Evolutionary conservation across 2,329 filamentous ascomycete species (phyloP).

Genomic region (Pseudogymnoascus sp.): DNA sequence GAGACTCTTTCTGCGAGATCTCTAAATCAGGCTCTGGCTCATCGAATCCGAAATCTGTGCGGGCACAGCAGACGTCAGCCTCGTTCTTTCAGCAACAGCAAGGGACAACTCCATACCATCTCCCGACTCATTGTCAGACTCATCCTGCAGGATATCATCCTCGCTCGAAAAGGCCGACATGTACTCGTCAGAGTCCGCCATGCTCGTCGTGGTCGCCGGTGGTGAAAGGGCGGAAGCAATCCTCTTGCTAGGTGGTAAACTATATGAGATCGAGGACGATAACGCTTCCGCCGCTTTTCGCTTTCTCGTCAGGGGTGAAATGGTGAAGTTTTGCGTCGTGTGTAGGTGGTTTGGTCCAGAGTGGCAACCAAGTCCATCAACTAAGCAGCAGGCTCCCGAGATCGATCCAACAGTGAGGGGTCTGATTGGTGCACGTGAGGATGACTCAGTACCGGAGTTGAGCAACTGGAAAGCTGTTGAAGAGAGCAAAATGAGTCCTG

Average conservation of each 20-base stretch:
- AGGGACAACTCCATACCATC: conserved; percentile 24
- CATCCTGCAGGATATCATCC: conserved; percentile 65
- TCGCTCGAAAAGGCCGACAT: conserved; percentile 78
- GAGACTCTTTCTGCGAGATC: conserved; percentile 54
- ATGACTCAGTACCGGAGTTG: conserved; percentile 5
- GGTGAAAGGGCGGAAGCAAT: conserved; percentile 38
- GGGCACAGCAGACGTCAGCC: background rate
- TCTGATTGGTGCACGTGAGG: conserved; percentile 8
- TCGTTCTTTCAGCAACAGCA: background rate
- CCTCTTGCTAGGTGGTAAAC: conserved; percentile 28
- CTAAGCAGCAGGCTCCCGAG: background rate
- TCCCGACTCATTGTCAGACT: conserved; percentile 60
- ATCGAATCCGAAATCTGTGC: conserved; percentile 36
- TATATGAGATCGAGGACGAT: conserved; percentile 28
- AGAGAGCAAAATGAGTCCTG: background rate
- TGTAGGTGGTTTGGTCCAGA: background rate
- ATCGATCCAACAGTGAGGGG: background rate
- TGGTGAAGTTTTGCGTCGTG: conserved; percentile 32
- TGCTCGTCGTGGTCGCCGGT: conserved; percentile 46
- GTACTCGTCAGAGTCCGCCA: conserved; percentile 94
- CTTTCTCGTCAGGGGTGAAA: conserved; percentile 46
- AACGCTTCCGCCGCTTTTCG: conserved; percentile 44
- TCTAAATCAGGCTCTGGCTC: conserved; percentile 43
- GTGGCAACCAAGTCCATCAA: conserved; percentile 7
- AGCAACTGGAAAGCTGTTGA: background rate